Percentiles rank a stretch among this genome's conserved stretches.
phyloP scores from a whole-genome alignment of 2,329 filamentous ascomycete genomes.

The Penicillium sp. region DNA sequence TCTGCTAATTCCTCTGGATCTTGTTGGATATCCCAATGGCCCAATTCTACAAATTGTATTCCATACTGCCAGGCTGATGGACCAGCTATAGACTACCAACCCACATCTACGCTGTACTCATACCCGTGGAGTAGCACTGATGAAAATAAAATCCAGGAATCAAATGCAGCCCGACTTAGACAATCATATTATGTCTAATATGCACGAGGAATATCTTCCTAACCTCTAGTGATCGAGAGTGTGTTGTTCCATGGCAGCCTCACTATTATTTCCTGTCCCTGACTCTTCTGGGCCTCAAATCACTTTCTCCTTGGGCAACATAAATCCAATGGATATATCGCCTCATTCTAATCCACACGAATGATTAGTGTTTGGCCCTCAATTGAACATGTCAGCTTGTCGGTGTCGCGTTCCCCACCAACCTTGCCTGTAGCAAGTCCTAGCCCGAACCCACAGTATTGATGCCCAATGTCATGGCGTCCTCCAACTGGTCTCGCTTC shows the following conservation, averaged over 20 bases:
- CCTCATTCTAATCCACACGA: background rate
- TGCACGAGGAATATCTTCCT: background rate
- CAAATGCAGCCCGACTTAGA: background rate
- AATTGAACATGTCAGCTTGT: conserved; percentile 25
- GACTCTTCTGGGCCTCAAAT: background rate
- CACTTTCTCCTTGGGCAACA: conserved; percentile 5
- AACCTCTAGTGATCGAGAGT: conserved; percentile 1
- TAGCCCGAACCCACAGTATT: conserved; percentile 21
- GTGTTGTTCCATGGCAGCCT: conserved; percentile 11
- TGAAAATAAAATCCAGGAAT: background rate
- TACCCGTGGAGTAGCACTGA: background rate
- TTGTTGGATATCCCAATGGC: background rate
- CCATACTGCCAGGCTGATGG: background rate
- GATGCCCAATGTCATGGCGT: conserved; percentile 28
- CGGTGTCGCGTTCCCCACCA: conserved; percentile 10
- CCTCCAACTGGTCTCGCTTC: conserved; percentile 23
- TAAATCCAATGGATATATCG: background rate
- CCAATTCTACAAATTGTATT: background rate
- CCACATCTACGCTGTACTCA: too few relatives aligned
- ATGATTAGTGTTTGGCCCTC: conserved; percentile 7
- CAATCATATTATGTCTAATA: conserved; percentile 5
- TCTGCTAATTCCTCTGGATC: background rate
- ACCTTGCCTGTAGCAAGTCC: conserved; percentile 14
- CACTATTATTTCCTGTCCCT: conserved; percentile 8
- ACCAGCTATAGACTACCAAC: too few relatives aligned